Base-by-base conservation (phyloP, 352 stramenopile genomes). In the Globisporangium nunn region DNA sequence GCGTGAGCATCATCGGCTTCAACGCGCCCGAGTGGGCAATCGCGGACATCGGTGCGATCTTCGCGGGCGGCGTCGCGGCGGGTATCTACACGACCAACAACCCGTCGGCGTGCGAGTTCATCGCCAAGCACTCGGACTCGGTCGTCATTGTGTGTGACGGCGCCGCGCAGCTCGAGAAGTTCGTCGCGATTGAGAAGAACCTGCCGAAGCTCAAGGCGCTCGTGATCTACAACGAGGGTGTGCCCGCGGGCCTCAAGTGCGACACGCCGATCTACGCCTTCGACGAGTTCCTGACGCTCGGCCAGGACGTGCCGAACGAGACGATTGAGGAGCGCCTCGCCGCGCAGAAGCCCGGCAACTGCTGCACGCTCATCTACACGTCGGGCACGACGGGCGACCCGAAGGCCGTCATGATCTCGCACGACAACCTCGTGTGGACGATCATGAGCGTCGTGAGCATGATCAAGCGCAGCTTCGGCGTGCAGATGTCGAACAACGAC, bases 51-150 rank as follows among this genome's bases (percentile, higher is more conserved):
- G 94, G 93, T 50, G 80, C 88, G 33, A 98, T 98, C 58, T 81
- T 97, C 43, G 94, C 94, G 1, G 93, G 93, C 29, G 87, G 78
- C 35, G 80, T 98, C 31, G 82, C 88, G 1, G 92, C 90, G 30
- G 96, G 96, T 31, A 98, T 99, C 62, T 99, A 98, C 81, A 96
- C 95, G 48, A 98, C 95, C 47, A 98, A 98, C 75, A 85, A 64
- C 33, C 72, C 84, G n/a, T 71, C 87, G 39, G 83, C 92, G 6
- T 98, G 92, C 61, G 68, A 96, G 62, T 98, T 91, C 73, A 96
- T 98, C 59, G 78, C 83, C 44, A 86, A 97, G 62, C 92, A 98
- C 81, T 97, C 87, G 50, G 73, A 97, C 61, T 88, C 92, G 17
- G 78, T 74, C 44, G 81, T 98, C 39, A 90, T 98, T 18, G 90